Evolutionary conservation across 768 basidiomycete genomes (phyloP).

Genomic region (Hemileccinum rubropunctum): DNA sequence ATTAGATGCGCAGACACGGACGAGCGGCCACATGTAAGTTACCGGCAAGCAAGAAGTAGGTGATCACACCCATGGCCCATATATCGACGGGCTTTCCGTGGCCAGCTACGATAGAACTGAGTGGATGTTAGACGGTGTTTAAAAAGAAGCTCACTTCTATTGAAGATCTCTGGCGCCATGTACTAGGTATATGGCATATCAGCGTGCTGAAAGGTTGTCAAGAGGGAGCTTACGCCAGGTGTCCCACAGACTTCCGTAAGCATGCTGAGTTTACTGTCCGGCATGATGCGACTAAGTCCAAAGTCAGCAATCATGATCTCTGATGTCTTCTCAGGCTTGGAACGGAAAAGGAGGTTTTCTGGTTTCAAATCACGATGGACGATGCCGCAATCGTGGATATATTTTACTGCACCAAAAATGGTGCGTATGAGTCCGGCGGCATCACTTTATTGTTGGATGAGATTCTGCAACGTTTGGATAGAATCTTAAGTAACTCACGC

Average conservation of each 20-base stretch:
- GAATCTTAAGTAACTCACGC: slow-evolving; percentile 48
- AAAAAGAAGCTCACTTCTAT: slow-evolving; percentile 58
- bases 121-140: not conserved
- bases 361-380: slow-evolving; percentile 98
- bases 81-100: slow-evolving; percentile 94
- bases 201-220: not conserved
- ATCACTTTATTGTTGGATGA: slow-evolving; percentile 53
- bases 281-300: slow-evolving; percentile 87
- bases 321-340: slow-evolving; percentile 74
- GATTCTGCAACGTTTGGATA: slow-evolving; percentile 11
- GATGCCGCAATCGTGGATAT: slow-evolving; percentile 89
- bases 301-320: slow-evolving; percentile 99
- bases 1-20: not conserved
- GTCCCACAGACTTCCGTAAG: slow-evolving; percentile 97
- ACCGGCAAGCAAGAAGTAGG: slow-evolving; percentile 90
- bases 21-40: slow-evolving; percentile 1
- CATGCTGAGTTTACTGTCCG: slow-evolving; percentile 81
- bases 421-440: slow-evolving; percentile 86
- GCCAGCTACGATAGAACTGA: slow-evolving; percentile 51
- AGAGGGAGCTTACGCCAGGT: slow-evolving; percentile 58
- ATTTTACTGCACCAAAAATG: slow-evolving; percentile 82
- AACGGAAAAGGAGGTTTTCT: slow-evolving; percentile 95
- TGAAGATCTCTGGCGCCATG: slow-evolving; percentile 97
- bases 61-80: slow-evolving; percentile 98
- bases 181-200: slow-evolving; percentile 44